Conservation (phyloP, 495 filamentous ascomycete species). For the Lichenothelia convexa region DNA sequence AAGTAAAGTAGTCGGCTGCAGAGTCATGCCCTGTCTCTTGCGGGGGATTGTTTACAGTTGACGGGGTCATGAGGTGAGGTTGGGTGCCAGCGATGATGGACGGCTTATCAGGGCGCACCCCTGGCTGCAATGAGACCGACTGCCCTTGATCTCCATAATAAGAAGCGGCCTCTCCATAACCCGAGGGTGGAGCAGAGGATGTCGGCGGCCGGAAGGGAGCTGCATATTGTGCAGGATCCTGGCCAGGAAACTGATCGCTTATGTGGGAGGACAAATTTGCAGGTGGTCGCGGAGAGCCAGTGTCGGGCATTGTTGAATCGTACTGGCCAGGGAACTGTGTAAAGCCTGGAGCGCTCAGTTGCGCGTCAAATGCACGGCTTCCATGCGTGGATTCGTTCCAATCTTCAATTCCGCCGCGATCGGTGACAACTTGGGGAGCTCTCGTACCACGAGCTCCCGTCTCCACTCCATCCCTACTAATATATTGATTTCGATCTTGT, state of each 20-base stretch:
- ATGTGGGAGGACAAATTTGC: conserved; percentile 32
- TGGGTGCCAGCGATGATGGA: conserved; percentile 30
- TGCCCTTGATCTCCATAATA: conserved; percentile 50
- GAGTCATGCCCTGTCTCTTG: conserved; percentile 22
- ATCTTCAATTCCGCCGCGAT: conserved; percentile 3
- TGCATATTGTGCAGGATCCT: conserved; percentile 28
- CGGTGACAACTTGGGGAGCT: conserved; percentile 9
- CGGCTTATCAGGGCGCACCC: conserved; percentile 34
- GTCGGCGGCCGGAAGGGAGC: conserved; percentile 35
- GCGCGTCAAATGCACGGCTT: conserved; percentile 22
- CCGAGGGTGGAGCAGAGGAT: conserved; percentile 4
- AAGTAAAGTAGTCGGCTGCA: conserved; percentile 26
- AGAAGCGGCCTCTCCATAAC: conserved; percentile 38
- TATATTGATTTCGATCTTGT: too few relatives aligned
- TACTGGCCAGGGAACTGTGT: conserved; percentile 29
- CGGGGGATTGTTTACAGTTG: conserved; percentile 13
- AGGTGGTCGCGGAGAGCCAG: conserved; percentile 10
- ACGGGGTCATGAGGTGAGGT: conserved; percentile 19
- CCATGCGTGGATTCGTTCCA: conserved; percentile 11
- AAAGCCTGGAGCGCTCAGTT: conserved; percentile 20
- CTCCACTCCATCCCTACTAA: conserved; percentile 3
- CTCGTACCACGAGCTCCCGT: conserved; percentile 2
- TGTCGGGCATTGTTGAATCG: conserved; percentile 14
- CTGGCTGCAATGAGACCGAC: conserved; percentile 42
- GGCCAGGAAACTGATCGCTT: conserved; percentile 39